These are phyloP conservation scores for Talinum fruticosum DNA, from an alignment of 148 eudicot species.

Conservation along the genomic window DNA sequence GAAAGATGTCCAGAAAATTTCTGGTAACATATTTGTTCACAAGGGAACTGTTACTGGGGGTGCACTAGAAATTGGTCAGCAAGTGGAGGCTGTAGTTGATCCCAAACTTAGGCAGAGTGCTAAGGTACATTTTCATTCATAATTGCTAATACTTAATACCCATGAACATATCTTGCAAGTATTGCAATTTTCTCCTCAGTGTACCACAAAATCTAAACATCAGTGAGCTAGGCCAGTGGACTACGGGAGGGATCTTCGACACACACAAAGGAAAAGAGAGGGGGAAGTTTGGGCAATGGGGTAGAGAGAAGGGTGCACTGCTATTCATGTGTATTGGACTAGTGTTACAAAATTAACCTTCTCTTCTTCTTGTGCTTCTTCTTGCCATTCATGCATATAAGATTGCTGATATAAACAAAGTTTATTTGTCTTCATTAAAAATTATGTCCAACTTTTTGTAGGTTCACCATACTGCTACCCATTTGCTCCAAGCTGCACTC, in stretches of 20 bases:
- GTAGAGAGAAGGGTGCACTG: not conserved
- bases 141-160: not conserved
- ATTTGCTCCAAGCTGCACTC: conserved; percentile 94
- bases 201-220: not conserved
- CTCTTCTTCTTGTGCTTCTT: not conserved
- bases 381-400: not conserved
- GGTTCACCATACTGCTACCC: conserved; percentile 99
- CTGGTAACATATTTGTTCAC: conserved; percentile 75
- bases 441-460: conserved; percentile 15
- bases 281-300: not conserved
- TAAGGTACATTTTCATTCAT: conserved; percentile 42
- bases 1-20: conserved; percentile 77
- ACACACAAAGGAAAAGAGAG: not conserved
- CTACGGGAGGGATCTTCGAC: not conserved
- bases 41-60: conserved; percentile 71
- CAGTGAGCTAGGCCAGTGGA: not conserved
- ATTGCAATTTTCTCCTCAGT: not conserved
- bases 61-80: conserved; percentile 64
- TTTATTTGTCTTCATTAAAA: not conserved
- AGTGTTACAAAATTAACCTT: not conserved
- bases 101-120: conserved; percentile 83
- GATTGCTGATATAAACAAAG: not conserved
- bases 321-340: not conserved
- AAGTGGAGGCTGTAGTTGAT: conserved; percentile 92
- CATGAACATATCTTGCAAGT: not conserved